phyloP scores from a whole-genome alignment of 2,329 filamentous ascomycete genomes.

The Diaporthe vexans region DNA sequence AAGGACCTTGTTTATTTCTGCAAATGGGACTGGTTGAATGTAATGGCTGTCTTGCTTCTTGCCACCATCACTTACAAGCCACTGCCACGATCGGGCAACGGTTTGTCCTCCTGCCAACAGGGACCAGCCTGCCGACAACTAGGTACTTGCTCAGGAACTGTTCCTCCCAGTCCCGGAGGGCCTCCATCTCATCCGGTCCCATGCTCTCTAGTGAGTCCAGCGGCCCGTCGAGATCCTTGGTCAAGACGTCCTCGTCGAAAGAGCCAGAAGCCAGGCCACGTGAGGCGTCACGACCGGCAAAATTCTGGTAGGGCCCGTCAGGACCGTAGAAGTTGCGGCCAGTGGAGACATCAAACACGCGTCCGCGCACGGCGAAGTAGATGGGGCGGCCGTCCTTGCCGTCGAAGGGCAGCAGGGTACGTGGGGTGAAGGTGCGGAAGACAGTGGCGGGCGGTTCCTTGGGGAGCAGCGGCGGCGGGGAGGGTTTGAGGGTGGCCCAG shows the following conservation, averaged over 20 bases:
- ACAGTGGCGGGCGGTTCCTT: constrained; percentile 70
- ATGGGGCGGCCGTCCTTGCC: constrained; percentile 81
- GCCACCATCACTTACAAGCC: not conserved
- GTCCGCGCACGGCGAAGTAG: constrained; percentile 91
- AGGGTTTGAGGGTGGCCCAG: constrained; percentile 68
- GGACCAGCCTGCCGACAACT: constrained; percentile 89
- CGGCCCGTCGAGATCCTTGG: constrained; percentile 87
- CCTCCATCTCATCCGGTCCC: constrained; percentile 82
- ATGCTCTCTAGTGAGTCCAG: constrained; percentile 83
- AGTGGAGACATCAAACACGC: constrained; percentile 89
- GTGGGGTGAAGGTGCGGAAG: constrained; percentile 80
- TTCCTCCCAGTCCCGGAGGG: constrained; percentile 92
- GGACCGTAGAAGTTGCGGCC: constrained; percentile 97
- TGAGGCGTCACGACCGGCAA: constrained; percentile 91
- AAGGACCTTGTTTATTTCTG: not conserved
- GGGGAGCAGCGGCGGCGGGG: constrained; percentile 61
- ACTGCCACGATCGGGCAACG: constrained; percentile 2
- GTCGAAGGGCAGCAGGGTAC: constrained; percentile 87
- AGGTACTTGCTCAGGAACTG: constrained; percentile 94
- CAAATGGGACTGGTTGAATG: not conserved
- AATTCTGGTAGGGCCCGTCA: constrained; percentile 95
- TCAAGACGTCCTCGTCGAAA: constrained; percentile 96
- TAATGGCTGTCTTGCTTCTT: not conserved
- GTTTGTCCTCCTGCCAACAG: constrained; percentile 57
- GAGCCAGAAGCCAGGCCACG: constrained; percentile 90